Evolutionary conservation across 768 basidiomycete genomes (phyloP).

Genomic region (Suillus cothurnatus): DNA sequence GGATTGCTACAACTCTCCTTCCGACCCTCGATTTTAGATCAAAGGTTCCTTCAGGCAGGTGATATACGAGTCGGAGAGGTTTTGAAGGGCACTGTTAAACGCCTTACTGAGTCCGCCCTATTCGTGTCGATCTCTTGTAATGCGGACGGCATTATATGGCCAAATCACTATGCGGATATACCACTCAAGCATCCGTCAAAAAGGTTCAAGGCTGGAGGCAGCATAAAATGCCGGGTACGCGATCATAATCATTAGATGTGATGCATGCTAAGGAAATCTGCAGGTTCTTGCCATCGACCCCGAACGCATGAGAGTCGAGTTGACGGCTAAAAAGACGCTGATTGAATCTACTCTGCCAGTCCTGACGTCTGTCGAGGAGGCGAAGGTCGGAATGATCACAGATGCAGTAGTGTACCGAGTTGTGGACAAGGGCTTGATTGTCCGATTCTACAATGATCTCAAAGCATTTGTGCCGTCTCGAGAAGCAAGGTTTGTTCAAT

Average conservation of each 20-base stretch:
- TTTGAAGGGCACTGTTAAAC: slow-evolving; percentile 80
- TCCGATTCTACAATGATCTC: slow-evolving; percentile 90
- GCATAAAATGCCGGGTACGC: slow-evolving; percentile 84
- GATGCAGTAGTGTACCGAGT: slow-evolving; percentile 85
- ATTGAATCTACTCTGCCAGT: slow-evolving; percentile 79
- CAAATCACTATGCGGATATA: slow-evolving; percentile 95
- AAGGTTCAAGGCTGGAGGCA: slow-evolving; percentile 62
- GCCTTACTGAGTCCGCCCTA: slow-evolving; percentile 74
- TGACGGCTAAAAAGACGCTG: slow-evolving; percentile 92
- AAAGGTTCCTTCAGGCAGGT: slow-evolving; percentile 80
- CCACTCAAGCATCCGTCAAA: slow-evolving; percentile 82
- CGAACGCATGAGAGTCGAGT: slow-evolving; percentile 74
- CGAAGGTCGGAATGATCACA: slow-evolving; percentile 66
- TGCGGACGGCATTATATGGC: slow-evolving; percentile 93
- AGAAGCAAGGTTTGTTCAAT: slow-evolving; percentile 71
- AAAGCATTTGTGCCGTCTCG: slow-evolving; percentile 78
- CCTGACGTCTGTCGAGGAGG: slow-evolving; percentile 65
- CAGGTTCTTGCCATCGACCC: slow-evolving; percentile 77
- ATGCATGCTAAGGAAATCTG: neutral
- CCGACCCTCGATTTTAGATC: slow-evolving; percentile 78
- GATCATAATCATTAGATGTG: slow-evolving; percentile 35
- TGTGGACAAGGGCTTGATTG: slow-evolving; percentile 75
- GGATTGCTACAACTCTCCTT: slow-evolving; percentile 88
- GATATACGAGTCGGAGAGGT: slow-evolving; percentile 87
- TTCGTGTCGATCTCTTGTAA: slow-evolving; percentile 87